Percentiles rank a stretch among this genome's conserved stretches.
Conservation (phyloP, 1,139 yeast genomes). For the Nakaseomyces uthaithaninus region DNA sequence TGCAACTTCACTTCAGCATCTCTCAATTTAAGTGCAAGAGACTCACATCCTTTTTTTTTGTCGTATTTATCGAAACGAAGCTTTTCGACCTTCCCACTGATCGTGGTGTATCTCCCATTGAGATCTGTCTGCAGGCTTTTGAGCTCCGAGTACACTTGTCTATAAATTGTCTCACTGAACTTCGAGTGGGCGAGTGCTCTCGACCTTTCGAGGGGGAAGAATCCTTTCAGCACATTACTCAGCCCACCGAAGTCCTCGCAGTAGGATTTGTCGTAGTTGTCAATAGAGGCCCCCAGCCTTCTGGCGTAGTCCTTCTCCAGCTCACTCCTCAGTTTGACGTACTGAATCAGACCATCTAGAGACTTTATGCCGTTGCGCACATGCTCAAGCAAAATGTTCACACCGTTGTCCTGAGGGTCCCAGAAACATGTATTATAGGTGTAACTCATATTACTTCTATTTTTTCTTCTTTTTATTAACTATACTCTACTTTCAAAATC, state of each 20-base stretch:
- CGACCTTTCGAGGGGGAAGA: constrained; percentile 20
- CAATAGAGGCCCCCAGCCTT: constrained; percentile 28
- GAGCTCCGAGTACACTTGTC: constrained; percentile 22
- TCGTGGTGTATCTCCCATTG: constrained; percentile 44
- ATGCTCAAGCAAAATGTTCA: constrained; percentile 24
- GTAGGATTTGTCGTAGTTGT: constrained; percentile 18
- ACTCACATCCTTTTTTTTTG: constrained; percentile 27
- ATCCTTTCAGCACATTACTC: constrained; percentile 13
- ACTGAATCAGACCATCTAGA: constrained; percentile 20
- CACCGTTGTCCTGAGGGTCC: constrained; percentile 32
- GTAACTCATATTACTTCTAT: constrained; percentile 14
- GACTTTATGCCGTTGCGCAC: constrained; percentile 26
- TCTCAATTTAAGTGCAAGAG: constrained; percentile 22
- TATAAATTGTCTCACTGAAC: constrained; percentile 25
- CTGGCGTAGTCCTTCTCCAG: constrained; percentile 30
- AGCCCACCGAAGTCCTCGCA: constrained; percentile 25
- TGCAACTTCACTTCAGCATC: constrained; percentile 23
- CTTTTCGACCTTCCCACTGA: constrained; percentile 75
- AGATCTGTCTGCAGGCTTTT: constrained; percentile 22
- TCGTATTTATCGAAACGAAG: constrained; percentile 27
- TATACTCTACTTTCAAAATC: neutral
- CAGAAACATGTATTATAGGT: constrained; percentile 30
- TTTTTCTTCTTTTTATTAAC: neutral
- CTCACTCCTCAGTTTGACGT: constrained; percentile 27
- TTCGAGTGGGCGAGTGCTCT: constrained; percentile 28